Evolutionary conservation across 176 grass and related monocot species (phyloP).

Genomic region (Themeda triandra): DNA sequence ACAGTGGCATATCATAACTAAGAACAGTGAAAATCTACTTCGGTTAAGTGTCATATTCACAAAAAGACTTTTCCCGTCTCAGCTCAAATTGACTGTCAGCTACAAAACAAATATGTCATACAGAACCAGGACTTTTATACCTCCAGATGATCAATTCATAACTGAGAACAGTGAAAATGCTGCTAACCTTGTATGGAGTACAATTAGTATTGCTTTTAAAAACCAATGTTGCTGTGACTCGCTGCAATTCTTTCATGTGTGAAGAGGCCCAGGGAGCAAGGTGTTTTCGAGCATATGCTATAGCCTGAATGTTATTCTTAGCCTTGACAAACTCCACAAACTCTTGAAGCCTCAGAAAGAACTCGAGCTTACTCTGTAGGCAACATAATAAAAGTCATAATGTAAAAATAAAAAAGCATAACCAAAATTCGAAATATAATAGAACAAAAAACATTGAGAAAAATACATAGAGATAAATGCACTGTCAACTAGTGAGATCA

Average conservation of each 20-base stretch:
- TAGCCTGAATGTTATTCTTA: constrained; percentile 66
- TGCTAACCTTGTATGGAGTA: constrained; percentile 71
- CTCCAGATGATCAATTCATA: not conserved
- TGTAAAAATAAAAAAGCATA: not conserved
- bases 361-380: constrained; percentile 97
- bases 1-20: not conserved
- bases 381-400: constrained; percentile 5
- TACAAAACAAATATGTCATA: not conserved
- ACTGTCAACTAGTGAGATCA: constrained; percentile 2
- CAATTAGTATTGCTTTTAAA: constrained; percentile 77
- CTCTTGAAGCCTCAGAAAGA: constrained; percentile 91
- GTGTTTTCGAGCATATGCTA: constrained; percentile 87
- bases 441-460: not conserved
- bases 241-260: constrained; percentile 93
- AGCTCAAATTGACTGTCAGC: not conserved
- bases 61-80: not conserved
- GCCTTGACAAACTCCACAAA: constrained; percentile 92
- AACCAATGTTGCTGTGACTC: constrained; percentile 68
- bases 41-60: not conserved
- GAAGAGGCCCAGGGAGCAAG: constrained; percentile 82
- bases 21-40: not conserved
- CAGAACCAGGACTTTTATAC: not conserved
- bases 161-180: constrained; percentile 17
- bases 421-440: not conserved
- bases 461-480: not conserved